These are phyloP conservation scores for Pythium diclinum DNA, from an alignment of 352 stramenopile genomes.

Conservation along the genomic window DNA sequence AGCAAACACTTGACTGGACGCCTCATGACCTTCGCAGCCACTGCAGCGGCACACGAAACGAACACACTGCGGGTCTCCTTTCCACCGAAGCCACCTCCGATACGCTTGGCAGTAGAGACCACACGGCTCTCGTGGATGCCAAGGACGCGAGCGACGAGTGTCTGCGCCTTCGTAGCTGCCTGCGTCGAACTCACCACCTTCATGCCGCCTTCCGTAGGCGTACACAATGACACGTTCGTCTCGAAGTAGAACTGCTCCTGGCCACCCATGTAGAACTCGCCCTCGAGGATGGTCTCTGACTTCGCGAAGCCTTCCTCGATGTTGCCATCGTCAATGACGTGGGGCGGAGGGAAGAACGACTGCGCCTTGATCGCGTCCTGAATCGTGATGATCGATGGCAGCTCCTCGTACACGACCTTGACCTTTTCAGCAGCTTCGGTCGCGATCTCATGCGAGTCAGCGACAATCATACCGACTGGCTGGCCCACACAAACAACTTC, in stretches of 20 bases:
- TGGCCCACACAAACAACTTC: constrained; percentile 77
- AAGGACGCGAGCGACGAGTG: constrained; percentile 86
- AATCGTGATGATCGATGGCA: constrained; percentile 91
- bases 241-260: constrained; percentile 98
- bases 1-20: constrained; percentile 89
- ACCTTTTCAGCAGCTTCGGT: constrained; percentile 79
- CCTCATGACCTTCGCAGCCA: constrained; percentile 88
- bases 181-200: constrained; percentile 94
- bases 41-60: constrained; percentile 86
- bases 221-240: constrained; percentile 83
- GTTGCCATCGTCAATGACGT: constrained; percentile 86
- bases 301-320: constrained; percentile 64
- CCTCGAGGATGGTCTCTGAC: constrained; percentile 77
- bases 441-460: constrained; percentile 75
- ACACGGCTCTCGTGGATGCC: constrained; percentile 90
- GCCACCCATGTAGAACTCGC: constrained; percentile 87
- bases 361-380: constrained; percentile 92
- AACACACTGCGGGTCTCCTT: constrained; percentile 95
- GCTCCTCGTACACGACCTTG: constrained; percentile 86
- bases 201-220: constrained; percentile 85
- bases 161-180: constrained; percentile 92
- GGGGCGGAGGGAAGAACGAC: constrained; percentile 87
- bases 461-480: constrained; percentile 80
- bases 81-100: constrained; percentile 96
- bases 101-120: constrained; percentile 91